Percentiles rank a stretch among this genome's conserved stretches.
These are phyloP conservation scores for Hydrangea macrophylla DNA, from an alignment of 148 eudicot genomes.

Conservation along the genomic window DNA sequence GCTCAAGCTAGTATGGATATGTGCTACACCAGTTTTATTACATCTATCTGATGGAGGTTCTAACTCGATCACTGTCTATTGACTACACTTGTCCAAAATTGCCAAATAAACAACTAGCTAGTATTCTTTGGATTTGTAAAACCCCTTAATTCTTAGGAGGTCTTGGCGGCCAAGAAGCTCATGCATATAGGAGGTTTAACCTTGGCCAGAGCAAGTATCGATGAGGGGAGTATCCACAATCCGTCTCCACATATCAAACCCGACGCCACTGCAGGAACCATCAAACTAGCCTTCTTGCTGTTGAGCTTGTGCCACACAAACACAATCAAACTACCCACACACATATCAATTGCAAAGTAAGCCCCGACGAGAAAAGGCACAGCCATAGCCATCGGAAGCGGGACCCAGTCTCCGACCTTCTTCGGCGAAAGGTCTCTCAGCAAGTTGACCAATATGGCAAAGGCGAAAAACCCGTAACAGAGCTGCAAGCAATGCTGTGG, in stretches of 20 bases:
- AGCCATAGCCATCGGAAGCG: conserved; percentile 92
- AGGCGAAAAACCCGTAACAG: conserved; percentile 63
- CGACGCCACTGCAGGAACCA: conserved; percentile 89
- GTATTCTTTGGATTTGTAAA: background rate
- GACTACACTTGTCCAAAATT: background rate
- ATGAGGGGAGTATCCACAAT: conserved; percentile 78
- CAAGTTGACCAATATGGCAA: conserved; percentile 60
- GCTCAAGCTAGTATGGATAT: too few species aligned
- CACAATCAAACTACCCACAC: conserved; percentile 70
- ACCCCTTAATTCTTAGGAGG: conserved; percentile 6
- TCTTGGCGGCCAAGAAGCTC: conserved; percentile 44
- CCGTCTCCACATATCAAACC: conserved; percentile 94
- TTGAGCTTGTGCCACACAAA: conserved; percentile 57
- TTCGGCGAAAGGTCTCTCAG: conserved; percentile 46
- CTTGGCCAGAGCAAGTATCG: conserved; percentile 63
- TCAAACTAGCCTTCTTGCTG: conserved; percentile 49
- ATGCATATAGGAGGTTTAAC: conserved; percentile 80
- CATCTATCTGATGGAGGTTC: too few species aligned
- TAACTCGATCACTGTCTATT: too few species aligned
- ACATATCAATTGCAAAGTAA: conserved; percentile 84
- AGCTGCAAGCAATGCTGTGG: conserved; percentile 85
- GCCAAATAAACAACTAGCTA: background rate
- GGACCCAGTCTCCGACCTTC: conserved; percentile 52
- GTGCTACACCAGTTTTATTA: too few species aligned
- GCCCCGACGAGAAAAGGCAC: conserved; percentile 92